A percentile compares a stretch with the other conserved stretches of the same genome.
Evolutionary conservation across 225 moss, liverwort and hornwort species (phyloP).

Genomic region (Physcomitrellopsis africana): DNA sequence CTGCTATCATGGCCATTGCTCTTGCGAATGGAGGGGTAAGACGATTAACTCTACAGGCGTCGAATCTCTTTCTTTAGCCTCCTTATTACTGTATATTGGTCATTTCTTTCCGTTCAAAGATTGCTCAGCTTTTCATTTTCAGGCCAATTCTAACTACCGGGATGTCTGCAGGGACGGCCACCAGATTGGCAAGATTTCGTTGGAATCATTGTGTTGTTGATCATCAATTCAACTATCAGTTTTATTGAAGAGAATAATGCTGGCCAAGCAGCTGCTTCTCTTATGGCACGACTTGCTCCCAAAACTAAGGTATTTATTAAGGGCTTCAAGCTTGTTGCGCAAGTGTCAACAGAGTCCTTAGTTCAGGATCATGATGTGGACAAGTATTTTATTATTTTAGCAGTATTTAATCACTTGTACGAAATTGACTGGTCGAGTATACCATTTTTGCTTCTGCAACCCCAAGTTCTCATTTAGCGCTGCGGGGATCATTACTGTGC

Average conservation of each 20-base stretch:
- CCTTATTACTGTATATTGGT: neutral
- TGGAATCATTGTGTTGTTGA: slow-evolving; percentile 59
- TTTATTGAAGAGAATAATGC: slow-evolving; percentile 68
- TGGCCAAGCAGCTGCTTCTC: slow-evolving; percentile 59
- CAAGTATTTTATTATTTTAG: neutral
- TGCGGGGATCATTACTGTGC: slow-evolving; percentile 13
- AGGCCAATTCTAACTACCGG: slow-evolving; percentile 11
- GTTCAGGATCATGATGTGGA: neutral
- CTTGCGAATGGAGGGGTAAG: slow-evolving; percentile 61
- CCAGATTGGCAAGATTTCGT: slow-evolving; percentile 74
- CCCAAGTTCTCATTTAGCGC: neutral
- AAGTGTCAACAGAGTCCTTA: slow-evolving; percentile 8
- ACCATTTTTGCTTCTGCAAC: neutral
- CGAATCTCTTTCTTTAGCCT: neutral
- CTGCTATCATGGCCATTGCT: slow-evolving; percentile 65
- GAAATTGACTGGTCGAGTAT: neutral
- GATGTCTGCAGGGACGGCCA: slow-evolving; percentile 45
- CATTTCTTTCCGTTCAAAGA: neutral
- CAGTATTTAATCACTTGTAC: neutral
- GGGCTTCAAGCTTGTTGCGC: slow-evolving; percentile 12
- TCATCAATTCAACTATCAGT: slow-evolving; percentile 65
- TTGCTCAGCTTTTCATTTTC: neutral
- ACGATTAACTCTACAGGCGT: neutral
- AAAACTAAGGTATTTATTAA: slow-evolving; percentile 54
- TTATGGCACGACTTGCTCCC: slow-evolving; percentile 68